Percentiles rank a stretch among this genome's conserved stretches.
phyloP scores from a whole-genome alignment of 441 rosid species.

The Viola pubescens region DNA sequence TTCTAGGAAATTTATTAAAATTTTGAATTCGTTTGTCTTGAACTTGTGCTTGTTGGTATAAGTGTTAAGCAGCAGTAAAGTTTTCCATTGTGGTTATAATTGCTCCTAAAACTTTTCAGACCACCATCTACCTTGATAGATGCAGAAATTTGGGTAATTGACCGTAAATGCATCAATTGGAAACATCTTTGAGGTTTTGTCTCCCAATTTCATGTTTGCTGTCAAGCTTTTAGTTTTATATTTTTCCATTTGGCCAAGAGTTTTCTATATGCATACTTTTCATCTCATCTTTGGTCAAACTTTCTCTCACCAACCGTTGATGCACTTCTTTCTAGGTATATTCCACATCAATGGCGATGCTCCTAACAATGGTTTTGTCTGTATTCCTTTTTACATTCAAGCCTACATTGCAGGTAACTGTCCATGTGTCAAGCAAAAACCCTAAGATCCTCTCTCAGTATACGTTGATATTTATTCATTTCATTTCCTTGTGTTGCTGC shows the following conservation, averaged over 20 bases:
- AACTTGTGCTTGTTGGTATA: too few species aligned
- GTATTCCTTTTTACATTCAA: constrained; percentile 55
- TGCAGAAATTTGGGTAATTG: too few species aligned
- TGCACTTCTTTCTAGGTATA: constrained; percentile 43
- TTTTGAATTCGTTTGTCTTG: too few species aligned
- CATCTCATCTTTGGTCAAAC: not conserved
- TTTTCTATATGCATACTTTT: not conserved
- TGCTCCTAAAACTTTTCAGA: too few species aligned
- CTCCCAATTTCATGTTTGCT: too few species aligned
- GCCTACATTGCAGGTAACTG: constrained; percentile 60
- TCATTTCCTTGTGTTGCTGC: constrained; percentile 20
- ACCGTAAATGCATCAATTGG: too few species aligned
- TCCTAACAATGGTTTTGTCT: constrained; percentile 64
- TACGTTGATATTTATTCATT: not conserved
- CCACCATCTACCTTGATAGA: too few species aligned
- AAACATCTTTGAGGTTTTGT: too few species aligned
- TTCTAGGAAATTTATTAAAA: too few species aligned
- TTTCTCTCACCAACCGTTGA: not conserved
- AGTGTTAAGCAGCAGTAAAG: too few species aligned
- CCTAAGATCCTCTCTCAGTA: not conserved
- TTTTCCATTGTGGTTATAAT: too few species aligned
- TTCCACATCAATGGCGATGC: constrained; percentile 89
- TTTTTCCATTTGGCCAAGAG: not conserved
- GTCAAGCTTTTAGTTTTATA: not conserved
- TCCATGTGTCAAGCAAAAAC: constrained; percentile 7